Base-by-base conservation (phyloP, 2,329 filamentous ascomycete species). In the Arachnopeziza araneosa region DNA sequence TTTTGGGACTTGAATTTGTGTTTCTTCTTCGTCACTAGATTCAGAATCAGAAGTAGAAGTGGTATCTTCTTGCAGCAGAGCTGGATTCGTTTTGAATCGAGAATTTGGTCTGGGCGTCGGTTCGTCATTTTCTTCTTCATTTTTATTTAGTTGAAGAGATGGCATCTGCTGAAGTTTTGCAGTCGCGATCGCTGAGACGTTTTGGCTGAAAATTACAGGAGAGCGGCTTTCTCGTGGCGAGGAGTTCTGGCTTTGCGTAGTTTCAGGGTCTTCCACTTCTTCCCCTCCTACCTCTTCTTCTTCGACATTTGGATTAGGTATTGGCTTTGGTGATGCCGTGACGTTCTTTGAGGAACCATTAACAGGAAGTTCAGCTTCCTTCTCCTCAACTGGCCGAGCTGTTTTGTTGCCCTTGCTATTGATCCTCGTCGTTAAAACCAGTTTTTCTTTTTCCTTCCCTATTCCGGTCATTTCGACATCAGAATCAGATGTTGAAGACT, bases 141-240 rank as follows among this genome's bases (percentile, higher is more conserved):
- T 58, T 22, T 48, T 36, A 7, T n/a, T 23, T 36, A 9, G 10
- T n/a, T 36, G 14, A 50, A 17, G 21, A 22, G 22, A 17, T 17
- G n/a, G 36, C 6, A n/a, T 8, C 9, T 19, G 32, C 24, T 26
- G 19, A 50, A 14, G 5, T 50, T 50, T 24, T 3, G 26, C 48
- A 14, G 21, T 9, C 9, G 22, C 9, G 1, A 3, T n/a, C 19
- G 6, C 21, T 9, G 19, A n/a, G 4, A 24, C 21, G 12, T 30
- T 59, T 12, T 68, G 65, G 24, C 60, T 64, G 62, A 70, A 70
- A 14, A 64, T 58, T 23, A 70, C 60, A 21, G 69, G 69, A 23
- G 69, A 71, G 51, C 69, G 68, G 60, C 68, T 71, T 24, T 70
- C 68, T 0, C 68, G 64, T 10, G 51, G 58, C 3, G 67, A 66